These are phyloP conservation scores for Eleusine indica DNA, from an alignment of 176 grass and related monocot genomes.

Conservation along the genomic window DNA sequence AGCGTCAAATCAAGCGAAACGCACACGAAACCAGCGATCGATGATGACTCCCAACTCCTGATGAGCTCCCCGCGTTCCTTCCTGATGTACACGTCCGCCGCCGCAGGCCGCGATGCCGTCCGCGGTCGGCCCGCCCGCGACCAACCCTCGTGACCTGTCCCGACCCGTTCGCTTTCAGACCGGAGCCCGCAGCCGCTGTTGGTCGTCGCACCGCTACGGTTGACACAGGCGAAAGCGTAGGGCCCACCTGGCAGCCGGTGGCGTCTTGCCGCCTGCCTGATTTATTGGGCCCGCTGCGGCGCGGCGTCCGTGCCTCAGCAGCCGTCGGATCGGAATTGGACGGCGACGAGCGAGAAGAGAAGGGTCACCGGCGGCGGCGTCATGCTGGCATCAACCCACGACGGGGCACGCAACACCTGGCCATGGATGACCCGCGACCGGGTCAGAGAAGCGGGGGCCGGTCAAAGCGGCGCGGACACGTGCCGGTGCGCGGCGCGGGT, in stretches of 20 bases:
- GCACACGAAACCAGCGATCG: constrained; percentile 9
- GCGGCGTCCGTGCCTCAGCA: not conserved
- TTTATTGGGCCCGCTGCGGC: not conserved
- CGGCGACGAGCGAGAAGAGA: not conserved
- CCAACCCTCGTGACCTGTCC: constrained; percentile 36
- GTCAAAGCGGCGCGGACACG: constrained; percentile 53
- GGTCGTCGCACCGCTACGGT: not conserved
- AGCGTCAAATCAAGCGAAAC: constrained; percentile 27
- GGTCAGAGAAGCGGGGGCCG: constrained; percentile 11
- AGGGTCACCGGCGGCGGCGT: constrained; percentile 13
- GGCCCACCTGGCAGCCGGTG: not conserved
- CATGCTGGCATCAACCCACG: constrained; percentile 30
- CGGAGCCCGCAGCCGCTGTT: not conserved
- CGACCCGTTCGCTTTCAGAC: constrained; percentile 10
- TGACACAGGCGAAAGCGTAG: not conserved
- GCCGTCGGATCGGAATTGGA: constrained; percentile 32
- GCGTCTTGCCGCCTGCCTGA: not conserved
- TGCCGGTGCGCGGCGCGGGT: constrained; percentile 1
- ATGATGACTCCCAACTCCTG: too few relatives aligned
- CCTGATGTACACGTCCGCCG: not conserved
- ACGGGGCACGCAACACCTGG: not conserved
- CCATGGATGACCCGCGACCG: not conserved
- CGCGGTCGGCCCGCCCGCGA: constrained; percentile 56
- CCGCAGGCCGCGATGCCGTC: not conserved
- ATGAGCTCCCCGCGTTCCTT: not conserved